Evolutionary conservation across 176 grass and related monocot genomes (phyloP), one percentile per base, ranked within the genome.

Genomic region (Triticum monococcum): DNA sequence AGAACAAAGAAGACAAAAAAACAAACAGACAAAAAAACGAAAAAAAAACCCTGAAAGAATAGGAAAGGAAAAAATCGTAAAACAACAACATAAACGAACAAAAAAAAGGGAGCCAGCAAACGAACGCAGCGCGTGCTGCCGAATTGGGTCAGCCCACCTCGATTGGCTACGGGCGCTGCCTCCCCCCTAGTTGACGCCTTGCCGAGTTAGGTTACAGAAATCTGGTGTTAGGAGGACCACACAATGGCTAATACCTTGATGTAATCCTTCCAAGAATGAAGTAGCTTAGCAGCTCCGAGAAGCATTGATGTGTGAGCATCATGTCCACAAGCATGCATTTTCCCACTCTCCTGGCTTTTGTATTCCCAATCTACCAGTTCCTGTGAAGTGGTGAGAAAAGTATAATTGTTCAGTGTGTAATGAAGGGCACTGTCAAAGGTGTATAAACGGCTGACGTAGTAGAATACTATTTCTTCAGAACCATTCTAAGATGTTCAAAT

Each of bases 231-330:
- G 43, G 43, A 12, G 43, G 3, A 46, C 43, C 43, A 74, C 41
- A 17, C 41, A 74, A 48, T 26, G 41, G 70, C n/a, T 74, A 26
- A 16, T 48, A 74, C 71, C 71, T 74, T 74, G 71, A 74, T 74
- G 23, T 74, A 23, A 48, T 46, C 71, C 40, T 48, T 74, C 23
- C 71, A 25, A 48, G 71, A 48, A 41, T 74, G 71, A 48, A 74
- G 71, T 74, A 74, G 71, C 71, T 74, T 74, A 74, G 71, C 71
- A 74, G 71, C 71, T 48, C 71, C 71, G 23, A 74, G 40, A 74
- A 74, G 71, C 71, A 74, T 74, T 74, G 71, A 74, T 24, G 71
- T 74, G 41, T 74, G 71, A 74, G 71, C 71, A 28, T 74, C 71
- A 74, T 74, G 71, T 48, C 71, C 71, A 8, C 71, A 74, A 28